phyloP scores from a whole-genome alignment of 306 rosid genomes.

The Sesbania bispinosa region DNA sequence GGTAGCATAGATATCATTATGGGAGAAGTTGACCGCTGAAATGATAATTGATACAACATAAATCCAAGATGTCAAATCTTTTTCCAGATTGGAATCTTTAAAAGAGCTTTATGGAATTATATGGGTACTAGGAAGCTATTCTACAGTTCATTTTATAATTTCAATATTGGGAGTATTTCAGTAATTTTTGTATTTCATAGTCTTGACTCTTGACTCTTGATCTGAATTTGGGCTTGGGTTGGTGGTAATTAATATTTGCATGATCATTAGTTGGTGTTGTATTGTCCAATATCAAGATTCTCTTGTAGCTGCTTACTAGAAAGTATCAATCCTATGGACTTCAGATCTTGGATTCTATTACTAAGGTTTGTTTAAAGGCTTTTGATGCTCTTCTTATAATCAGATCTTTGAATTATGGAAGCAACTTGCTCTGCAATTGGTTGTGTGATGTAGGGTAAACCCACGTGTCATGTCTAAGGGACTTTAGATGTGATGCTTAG shows the following conservation, averaged over 20 bases:
- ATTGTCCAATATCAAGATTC: not conserved
- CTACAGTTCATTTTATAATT: not conserved
- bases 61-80: not conserved
- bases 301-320: not conserved
- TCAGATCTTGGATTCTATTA: not conserved
- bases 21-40: not conserved
- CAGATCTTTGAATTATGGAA: no score
- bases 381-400: no score
- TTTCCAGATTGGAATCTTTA: no score
- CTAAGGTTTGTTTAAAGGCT: not conserved
- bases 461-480: not conserved
- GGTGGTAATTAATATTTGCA: not conserved
- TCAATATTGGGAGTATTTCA: not conserved
- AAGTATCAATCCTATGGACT: not conserved
- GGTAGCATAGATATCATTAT: not conserved
- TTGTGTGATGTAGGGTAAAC: not conserved
- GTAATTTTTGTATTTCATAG: not conserved
- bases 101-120: no score
- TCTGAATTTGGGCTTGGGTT: not conserved
- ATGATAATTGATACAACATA: not conserved
- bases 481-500: not conserved
- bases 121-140: not conserved
- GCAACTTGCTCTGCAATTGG: no score
- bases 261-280: not conserved
- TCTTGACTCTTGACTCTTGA: no score